Conservation (phyloP, 2,329 filamentous ascomycete species). For the Alternaria postmessia region DNA sequence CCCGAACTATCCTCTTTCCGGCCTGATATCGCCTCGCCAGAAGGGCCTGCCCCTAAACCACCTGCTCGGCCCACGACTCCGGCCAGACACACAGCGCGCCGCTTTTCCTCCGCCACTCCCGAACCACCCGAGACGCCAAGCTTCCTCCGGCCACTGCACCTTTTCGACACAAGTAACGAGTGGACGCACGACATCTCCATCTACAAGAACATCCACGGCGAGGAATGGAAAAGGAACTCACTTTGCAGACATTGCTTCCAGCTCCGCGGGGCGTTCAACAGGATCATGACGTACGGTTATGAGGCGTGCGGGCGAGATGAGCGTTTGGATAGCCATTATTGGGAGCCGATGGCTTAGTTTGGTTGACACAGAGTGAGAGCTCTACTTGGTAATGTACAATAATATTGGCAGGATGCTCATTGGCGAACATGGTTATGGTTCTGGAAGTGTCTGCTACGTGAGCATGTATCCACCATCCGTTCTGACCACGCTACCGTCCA, state of each 20-base stretch:
- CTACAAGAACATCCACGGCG: conserved; percentile 36
- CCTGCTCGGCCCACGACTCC: conserved; percentile 5
- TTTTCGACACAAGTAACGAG: conserved; percentile 28
- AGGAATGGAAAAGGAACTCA: conserved; percentile 28
- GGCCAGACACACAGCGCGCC: neutral
- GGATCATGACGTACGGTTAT: conserved; percentile 34
- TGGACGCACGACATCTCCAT: conserved; percentile 30
- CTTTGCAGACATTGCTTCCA: conserved; percentile 43
- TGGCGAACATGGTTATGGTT: neutral
- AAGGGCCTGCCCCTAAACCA: neutral
- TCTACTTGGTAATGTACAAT: too few species aligned
- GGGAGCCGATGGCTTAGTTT: conserved; percentile 22
- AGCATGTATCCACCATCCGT: too few species aligned
- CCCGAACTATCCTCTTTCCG: conserved; percentile 26
- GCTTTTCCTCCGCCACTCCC: conserved; percentile 5
- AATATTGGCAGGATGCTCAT: neutral
- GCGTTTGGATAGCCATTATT: conserved; percentile 40
- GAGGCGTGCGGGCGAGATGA: conserved; percentile 39
- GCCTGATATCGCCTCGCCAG: conserved; percentile 9
- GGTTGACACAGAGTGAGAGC: fast-evolving
- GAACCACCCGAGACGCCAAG: conserved; percentile 26
- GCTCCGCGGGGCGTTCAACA: conserved; percentile 33
- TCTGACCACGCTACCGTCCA: too few species aligned
- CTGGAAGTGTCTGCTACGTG: neutral
- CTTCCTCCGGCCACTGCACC: conserved; percentile 37